Evolutionary conservation across 768 basidiomycete genomes (phyloP), one percentile per base, ranked within the genome.

Genomic region (Calocybe indica): DNA sequence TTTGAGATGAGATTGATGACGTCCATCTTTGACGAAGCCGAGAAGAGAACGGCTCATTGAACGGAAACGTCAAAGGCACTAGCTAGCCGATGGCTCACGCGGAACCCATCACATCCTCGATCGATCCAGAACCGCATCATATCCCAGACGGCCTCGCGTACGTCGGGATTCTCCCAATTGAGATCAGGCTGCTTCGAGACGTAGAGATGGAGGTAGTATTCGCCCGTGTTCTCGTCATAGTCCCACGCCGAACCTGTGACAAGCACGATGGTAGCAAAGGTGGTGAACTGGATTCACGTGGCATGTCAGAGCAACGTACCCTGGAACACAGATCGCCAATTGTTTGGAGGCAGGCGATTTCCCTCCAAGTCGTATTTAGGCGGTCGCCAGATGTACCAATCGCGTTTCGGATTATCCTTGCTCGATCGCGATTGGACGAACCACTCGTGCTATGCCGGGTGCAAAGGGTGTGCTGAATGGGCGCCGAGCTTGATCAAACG

Each of bases 371-470:
- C 76, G 52, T 66, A 71, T 52, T 66, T 72, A 2, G 82, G 76
- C 3, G 81, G 78, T 11, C 78, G 74, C 86, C 87, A 88, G 50
- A 83, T 73, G 62, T 87, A 90, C 83, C 84, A 88, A 57, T 88
- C 77, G 10, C 85, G 75, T 61, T 83, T 86, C 0, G 80, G 74
- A 56, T 76, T 70, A 6, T 66, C 60, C 67, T 78, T 58, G 64
- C 72, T 60, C 53, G 76, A 66, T 30, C 66, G 66, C 22, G 83
- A 82, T 54, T 78, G 69, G 31, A 71, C 50, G 66, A 88, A 90
- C 87, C 88, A 89, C 8, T 69, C 72, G 54, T 88, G 87, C 82
- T 87, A 52, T 30, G 13, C n/a, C 14, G 22, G 37, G 12, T 33
- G 52, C 22, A 7, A 13, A 37, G 29, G 43, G 11, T 38, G n/a